Evolutionary conservation across 306 rosid genomes (phyloP).

Genomic region (Hylodesmum podocarpum): DNA sequence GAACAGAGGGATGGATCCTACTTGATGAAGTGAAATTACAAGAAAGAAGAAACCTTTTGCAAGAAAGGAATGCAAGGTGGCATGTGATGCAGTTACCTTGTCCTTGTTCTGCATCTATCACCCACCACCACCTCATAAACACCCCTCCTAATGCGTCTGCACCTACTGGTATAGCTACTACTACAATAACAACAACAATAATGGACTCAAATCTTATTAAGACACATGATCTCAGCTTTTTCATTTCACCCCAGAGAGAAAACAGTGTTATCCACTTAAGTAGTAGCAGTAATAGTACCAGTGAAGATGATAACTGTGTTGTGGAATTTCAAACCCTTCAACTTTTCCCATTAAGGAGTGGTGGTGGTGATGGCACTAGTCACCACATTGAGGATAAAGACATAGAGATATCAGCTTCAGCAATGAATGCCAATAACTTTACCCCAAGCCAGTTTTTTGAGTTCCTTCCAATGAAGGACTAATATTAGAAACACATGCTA

Average conservation of each 20-base stretch:
- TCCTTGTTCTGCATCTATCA: constrained; percentile 31
- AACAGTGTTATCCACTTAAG: constrained; percentile 29
- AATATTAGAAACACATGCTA: constrained; percentile 8
- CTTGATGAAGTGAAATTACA: constrained; percentile 63
- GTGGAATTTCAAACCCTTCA: constrained; percentile 70
- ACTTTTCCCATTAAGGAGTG: constrained; percentile 75
- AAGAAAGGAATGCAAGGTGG: constrained; percentile 90
- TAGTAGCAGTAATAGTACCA: not conserved
- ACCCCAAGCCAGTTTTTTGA: constrained; percentile 54
- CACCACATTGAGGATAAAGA: constrained; percentile 38
- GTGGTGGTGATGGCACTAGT: constrained; percentile 32
- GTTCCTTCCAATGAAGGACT: constrained; percentile 41
- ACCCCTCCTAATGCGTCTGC: constrained; percentile 34
- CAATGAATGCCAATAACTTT: constrained; percentile 34
- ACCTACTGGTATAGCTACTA: not conserved
- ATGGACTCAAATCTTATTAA: constrained; percentile 56
- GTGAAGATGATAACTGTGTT: constrained; percentile 14
- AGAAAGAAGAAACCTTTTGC: constrained; percentile 54
- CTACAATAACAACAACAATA: constrained; percentile 4
- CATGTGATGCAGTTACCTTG: constrained; percentile 68
- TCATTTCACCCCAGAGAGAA: constrained; percentile 40
- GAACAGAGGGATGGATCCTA: constrained; percentile 75
- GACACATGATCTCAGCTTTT: constrained; percentile 52
- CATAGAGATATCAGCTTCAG: constrained; percentile 46
- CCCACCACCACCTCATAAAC: constrained; percentile 19